phyloP scores from a whole-genome alignment of 225 moss, liverwort and hornwort genomes.

The Polytrichum formosum region DNA sequence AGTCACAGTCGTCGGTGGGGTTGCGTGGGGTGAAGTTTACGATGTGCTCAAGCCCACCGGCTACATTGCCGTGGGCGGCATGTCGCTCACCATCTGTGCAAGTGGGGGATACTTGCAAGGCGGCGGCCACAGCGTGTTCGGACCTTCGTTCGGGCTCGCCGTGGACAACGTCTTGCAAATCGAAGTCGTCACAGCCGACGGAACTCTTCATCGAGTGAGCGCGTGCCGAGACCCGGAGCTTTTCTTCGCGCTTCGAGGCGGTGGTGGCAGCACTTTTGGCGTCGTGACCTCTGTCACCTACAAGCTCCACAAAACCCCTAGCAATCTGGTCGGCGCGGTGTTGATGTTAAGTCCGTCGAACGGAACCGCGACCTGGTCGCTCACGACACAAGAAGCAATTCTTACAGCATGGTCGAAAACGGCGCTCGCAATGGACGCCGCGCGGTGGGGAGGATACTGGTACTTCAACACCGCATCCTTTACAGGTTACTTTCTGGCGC shows the following conservation, averaged over 20 bases:
- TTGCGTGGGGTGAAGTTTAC: conserved; percentile 8
- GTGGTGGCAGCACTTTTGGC: conserved; percentile 18
- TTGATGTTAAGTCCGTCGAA: neutral
- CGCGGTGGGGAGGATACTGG: conserved; percentile 16
- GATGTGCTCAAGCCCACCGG: conserved; percentile 6
- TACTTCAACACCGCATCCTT: neutral
- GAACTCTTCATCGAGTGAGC: neutral
- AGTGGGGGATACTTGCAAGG: conserved; percentile 25
- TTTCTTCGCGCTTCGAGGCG: conserved; percentile 24
- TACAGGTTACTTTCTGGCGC: neutral
- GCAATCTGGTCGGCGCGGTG: neutral
- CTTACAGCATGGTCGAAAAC: neutral
- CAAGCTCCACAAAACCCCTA: conserved; percentile 15
- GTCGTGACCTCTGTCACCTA: conserved; percentile 23
- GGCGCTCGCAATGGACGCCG: conserved; percentile 2
- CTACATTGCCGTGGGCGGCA: conserved; percentile 14
- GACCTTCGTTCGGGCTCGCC: conserved; percentile 20
- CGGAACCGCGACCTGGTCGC: neutral
- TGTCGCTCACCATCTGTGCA: conserved; percentile 11
- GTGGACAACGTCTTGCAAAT: conserved; percentile 18
- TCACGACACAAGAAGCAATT: conserved; percentile 12
- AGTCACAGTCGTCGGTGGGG: conserved; percentile 11
- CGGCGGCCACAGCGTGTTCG: conserved; percentile 20
- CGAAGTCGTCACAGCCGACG: conserved; percentile 18
- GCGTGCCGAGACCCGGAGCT: conserved; percentile 3